Conservation (phyloP, 2,329 filamentous ascomycete genomes). For the Aspergillus sp. region DNA sequence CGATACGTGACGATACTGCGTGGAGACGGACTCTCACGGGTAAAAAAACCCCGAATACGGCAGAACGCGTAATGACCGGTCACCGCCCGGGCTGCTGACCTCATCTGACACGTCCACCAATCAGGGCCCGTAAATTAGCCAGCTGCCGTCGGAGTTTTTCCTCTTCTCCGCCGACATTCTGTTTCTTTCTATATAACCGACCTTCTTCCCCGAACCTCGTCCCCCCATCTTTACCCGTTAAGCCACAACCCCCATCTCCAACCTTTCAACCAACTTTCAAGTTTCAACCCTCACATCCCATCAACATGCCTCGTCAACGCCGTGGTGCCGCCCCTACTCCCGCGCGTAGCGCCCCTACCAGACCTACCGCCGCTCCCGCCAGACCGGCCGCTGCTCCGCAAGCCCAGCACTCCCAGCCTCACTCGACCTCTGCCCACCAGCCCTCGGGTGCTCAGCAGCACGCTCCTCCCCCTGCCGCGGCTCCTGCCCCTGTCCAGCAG, state of each 20-base stretch:
- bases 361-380: constrained; percentile 63
- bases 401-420: constrained; percentile 64
- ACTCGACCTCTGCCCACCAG: constrained; percentile 62
- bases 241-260: constrained; percentile 1
- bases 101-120: constrained; percentile 12
- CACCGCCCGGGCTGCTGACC: constrained; percentile 7
- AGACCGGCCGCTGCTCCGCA: constrained; percentile 53
- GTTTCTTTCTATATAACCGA: constrained; percentile 17
- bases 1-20: not conserved
- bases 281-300: constrained; percentile 22
- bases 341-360: constrained; percentile 59
- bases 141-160: constrained; percentile 26
- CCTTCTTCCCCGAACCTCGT: not conserved
- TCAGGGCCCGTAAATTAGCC: constrained; percentile 6
- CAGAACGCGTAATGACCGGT: not conserved
- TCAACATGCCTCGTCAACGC: constrained; percentile 75
- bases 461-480: constrained; percentile 46
- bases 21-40: not conserved
- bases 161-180: constrained; percentile 20
- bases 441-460: constrained; percentile 47
- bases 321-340: constrained; percentile 58
- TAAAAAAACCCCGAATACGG: not conserved
- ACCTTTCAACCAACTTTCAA: constrained; percentile 29
- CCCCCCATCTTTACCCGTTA: not conserved
- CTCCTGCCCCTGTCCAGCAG: constrained; percentile 44